Conservation (phyloP, 2,329 filamentous ascomycete species). For the Coniella vitis region DNA sequence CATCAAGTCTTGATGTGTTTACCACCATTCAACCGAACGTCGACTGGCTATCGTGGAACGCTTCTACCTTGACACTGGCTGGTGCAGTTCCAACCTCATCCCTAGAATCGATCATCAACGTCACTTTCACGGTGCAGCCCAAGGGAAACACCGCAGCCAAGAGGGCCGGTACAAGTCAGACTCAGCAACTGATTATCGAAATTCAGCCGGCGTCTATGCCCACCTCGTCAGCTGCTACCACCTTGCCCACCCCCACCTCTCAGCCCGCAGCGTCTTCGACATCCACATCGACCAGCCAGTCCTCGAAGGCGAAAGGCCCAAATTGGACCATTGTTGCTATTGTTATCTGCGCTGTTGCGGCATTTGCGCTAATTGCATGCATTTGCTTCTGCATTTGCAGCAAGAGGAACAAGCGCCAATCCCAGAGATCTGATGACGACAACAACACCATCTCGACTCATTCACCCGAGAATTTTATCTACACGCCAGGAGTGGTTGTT, state of each 20-base stretch:
- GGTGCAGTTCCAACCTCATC: slow-evolving; percentile 34
- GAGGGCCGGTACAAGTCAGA: slow-evolving; percentile 23
- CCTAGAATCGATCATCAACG: slow-evolving; percentile 19
- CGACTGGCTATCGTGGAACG: slow-evolving; percentile 37
- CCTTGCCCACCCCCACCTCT: slow-evolving; percentile 11
- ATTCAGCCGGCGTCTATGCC: slow-evolving; percentile 24
- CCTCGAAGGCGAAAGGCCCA: not conserved
- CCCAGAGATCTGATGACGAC: slow-evolving; percentile 10
- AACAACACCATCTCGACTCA: slow-evolving; percentile 3
- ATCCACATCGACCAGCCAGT: slow-evolving; percentile 11
- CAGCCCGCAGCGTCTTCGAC: slow-evolving; percentile 21
- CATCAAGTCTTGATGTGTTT: slow-evolving; percentile 31
- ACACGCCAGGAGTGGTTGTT: slow-evolving; percentile 1
- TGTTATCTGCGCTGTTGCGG: slow-evolving; percentile 35
- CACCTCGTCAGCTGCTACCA: slow-evolving; percentile 21
- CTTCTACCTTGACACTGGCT: slow-evolving; percentile 27
- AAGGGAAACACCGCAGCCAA: slow-evolving; percentile 23
- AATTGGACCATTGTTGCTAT: slow-evolving; percentile 35
- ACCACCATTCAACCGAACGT: slow-evolving; percentile 30
- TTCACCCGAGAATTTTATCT: not conserved
- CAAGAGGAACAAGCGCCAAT: slow-evolving; percentile 19
- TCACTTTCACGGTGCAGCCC: slow-evolving; percentile 26
- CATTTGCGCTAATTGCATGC: slow-evolving; percentile 28
- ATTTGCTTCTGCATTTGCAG: slow-evolving; percentile 25
- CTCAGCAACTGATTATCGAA: slow-evolving; percentile 30